Base-by-base conservation (phyloP, 345 rosid genomes). In the Bruguiera gymnorhiza region DNA sequence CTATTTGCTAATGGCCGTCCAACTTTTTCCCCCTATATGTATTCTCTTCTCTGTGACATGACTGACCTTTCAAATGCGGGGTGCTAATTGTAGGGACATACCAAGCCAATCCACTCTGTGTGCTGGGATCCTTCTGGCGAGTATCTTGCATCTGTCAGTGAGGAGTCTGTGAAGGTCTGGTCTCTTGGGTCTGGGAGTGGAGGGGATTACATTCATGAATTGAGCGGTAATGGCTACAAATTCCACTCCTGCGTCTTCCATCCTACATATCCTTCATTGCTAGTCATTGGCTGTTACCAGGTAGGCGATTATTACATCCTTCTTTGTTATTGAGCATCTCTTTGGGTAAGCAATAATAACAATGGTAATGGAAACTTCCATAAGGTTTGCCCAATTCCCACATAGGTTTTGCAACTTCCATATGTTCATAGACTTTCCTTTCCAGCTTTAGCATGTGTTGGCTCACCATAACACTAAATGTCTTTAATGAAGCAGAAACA, bases 81-180 rank as follows among this genome's bases (percentile, higher is more conserved):
- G 72, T 43, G 29, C 31, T 31, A 60, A 69, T 62, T 62, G 36
- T 75, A 90, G 99, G 97, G 97, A 54, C 96, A 92, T 70, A 78
- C 83, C n/a, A 95, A 87, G 73, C 74, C 78, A 26, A 86, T 95
- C 75, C 87, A 79, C 70, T 95, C 93, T 2, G 88, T 95, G 20
- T 90, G 97, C 80, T 95, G 99, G 98, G 90, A 95, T 79, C 86
- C 97, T 21, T 75, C 87, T 1, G 99, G 99, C 15, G 97, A 95
- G 65, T 81, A 78, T 66, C 71, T 95, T 59, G 98, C 99, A 66
- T 81, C 99, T 10, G 98, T 87, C 15, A 95, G 98, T 63, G 99
- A 92, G 85, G 96, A 95, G 72, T 86, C 86, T 58, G 99, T 92
- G 26, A 82, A 90, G 81, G 97, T 95, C 31, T 95, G 99, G 99